These are phyloP conservation scores for Penicillium sp. DNA, from an alignment of 2,329 filamentous ascomycete genomes.

Conservation along the genomic window DNA sequence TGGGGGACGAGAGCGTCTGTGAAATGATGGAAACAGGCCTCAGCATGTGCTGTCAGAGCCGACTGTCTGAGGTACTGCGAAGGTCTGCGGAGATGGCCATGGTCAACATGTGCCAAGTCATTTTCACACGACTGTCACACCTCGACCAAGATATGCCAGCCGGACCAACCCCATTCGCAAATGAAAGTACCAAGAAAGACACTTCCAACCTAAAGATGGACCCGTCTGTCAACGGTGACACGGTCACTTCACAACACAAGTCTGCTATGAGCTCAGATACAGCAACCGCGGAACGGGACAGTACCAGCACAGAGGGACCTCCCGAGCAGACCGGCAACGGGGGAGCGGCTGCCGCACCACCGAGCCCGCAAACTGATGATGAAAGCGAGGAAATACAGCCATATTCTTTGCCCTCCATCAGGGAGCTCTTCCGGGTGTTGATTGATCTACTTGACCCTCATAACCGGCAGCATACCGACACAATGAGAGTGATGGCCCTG, in stretches of 20 bases:
- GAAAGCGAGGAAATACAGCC: conserved; percentile 66
- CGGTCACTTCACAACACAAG: conserved; percentile 55
- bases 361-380: conserved; percentile 45
- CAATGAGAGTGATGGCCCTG: conserved; percentile 95
- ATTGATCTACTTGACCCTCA: conserved; percentile 93
- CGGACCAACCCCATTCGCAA: conserved; percentile 64
- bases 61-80: conserved; percentile 85
- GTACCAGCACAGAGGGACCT: conserved; percentile 35
- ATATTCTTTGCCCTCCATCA: conserved; percentile 90
- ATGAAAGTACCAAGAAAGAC: conserved; percentile 51
- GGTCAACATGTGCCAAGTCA: conserved; percentile 98
- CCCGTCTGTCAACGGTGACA: conserved; percentile 67
- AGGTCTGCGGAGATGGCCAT: conserved; percentile 94
- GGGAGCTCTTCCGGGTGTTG: conserved; percentile 89
- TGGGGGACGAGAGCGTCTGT: conserved; percentile 98
- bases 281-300: conserved; percentile 31
- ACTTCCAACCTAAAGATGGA: conserved; percentile 82
- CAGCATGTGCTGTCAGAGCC: conserved; percentile 93
- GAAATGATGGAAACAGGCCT: conserved; percentile 99
- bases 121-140: conserved; percentile 89
- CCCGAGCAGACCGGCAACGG: conserved; percentile 34
- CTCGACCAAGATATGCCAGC: conserved; percentile 74
- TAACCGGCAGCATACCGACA: conserved; percentile 87
- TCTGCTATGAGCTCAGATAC: conserved; percentile 44
- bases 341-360: conserved; percentile 32